A percentile compares a stretch with the other conserved stretches of the same genome.
Conservation (phyloP, 2,329 filamentous ascomycete species). For the Trichophyton benhamiae region DNA sequence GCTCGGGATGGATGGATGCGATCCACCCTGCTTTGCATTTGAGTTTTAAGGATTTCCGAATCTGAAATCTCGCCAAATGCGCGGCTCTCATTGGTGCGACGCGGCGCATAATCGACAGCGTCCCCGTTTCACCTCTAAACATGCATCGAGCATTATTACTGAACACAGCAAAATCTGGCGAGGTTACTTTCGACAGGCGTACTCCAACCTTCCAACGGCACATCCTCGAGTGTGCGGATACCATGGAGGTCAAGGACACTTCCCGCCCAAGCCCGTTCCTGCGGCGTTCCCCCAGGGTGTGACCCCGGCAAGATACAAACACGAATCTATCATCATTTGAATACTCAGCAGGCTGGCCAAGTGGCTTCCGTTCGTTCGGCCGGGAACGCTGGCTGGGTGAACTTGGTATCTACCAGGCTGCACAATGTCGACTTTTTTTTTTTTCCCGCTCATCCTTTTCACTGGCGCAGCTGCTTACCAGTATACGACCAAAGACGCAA, state of each 20-base stretch:
- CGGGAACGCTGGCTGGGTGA: neutral
- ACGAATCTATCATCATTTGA: neutral
- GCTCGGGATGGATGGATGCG: slow-evolving; percentile 1
- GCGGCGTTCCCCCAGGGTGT: neutral
- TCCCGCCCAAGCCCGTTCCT: neutral
- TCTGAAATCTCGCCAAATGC: slow-evolving; percentile 11
- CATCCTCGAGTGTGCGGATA: neutral
- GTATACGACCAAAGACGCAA: neutral
- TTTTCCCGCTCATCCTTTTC: neutral
- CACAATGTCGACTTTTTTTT: neutral
- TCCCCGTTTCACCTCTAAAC: slow-evolving; percentile 2
- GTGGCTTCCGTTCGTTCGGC: neutral
- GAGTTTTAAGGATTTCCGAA: slow-evolving; percentile 6
- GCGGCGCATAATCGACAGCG: neutral
- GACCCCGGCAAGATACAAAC: neutral
- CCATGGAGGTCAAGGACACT: neutral
- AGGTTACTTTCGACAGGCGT: slow-evolving; percentile 5
- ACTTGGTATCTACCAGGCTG: neutral
- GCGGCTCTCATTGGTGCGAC: slow-evolving; percentile 10
- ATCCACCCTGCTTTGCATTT: slow-evolving; percentile 11
- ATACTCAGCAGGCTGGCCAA: neutral
- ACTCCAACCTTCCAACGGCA: neutral
- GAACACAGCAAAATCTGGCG: slow-evolving; percentile 17
- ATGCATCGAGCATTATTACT: slow-evolving; percentile 11
- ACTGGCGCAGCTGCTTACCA: too few species aligned